These are phyloP conservation scores for Heliosperma pusillum DNA, from an alignment of 148 eudicot genomes.

Conservation along the genomic window DNA sequence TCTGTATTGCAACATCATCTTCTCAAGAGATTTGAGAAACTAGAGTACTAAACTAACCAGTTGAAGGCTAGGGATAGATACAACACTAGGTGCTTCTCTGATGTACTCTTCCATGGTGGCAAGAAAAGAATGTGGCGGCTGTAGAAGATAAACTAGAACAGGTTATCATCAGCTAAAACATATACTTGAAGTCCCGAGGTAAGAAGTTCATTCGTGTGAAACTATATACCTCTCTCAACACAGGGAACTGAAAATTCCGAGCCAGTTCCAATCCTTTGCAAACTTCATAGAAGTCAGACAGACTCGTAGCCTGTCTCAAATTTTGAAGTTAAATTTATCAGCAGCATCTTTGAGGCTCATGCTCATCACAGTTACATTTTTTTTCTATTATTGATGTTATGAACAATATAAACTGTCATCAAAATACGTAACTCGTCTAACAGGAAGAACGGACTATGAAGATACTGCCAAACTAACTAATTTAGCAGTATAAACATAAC, in stretches of 20 bases:
- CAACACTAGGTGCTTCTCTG: conserved; percentile 91
- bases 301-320: conserved; percentile 62
- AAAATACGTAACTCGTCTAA: not conserved
- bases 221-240: conserved; percentile 71
- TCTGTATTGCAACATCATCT: not conserved
- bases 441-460: not conserved
- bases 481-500: not conserved
- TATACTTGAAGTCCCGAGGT: not conserved
- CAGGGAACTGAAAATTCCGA: conserved; percentile 95
- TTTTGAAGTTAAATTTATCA: not conserved
- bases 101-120: conserved; percentile 97
- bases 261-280: conserved; percentile 97
- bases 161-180: conserved; percentile 18
- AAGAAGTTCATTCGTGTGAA: not conserved
- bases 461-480: not conserved
- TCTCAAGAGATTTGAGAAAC: not conserved
- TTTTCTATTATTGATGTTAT: not conserved
- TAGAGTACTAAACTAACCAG: conserved; percentile 43
- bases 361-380: not conserved
- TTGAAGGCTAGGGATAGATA: conserved; percentile 56
- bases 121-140: conserved; percentile 61
- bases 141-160: conserved; percentile 24
- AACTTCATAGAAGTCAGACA: conserved; percentile 91
- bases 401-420: not conserved
- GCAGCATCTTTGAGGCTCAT: not conserved